Percentiles rank a stretch among this genome's conserved stretches.
Evolutionary conservation across 306 rosid genomes (phyloP).

Genomic region (Quercus aquifolioides): DNA sequence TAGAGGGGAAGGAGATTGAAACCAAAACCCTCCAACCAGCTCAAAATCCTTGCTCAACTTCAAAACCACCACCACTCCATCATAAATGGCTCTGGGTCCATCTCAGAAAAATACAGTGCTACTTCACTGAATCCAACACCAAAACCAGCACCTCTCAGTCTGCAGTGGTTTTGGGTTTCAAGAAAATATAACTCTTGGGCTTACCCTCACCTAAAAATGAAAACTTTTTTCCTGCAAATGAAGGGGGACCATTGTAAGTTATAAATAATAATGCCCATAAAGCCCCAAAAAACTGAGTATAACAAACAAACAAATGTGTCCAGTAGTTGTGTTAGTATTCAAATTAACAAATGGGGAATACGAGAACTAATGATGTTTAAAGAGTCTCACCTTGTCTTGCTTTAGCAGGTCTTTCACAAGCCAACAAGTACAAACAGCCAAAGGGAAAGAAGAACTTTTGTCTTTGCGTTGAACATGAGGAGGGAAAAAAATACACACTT

Average conservation of each 20-base stretch:
- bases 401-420: constrained; percentile 28
- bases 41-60: constrained; percentile 26
- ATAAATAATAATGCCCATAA: background rate
- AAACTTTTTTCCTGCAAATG: constrained; percentile 13
- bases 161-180: background rate
- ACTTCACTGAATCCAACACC: constrained; percentile 22
- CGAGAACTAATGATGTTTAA: constrained; percentile 16
- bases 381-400: constrained; percentile 42
- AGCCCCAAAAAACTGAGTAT: background rate
- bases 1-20: constrained; percentile 1
- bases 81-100: constrained; percentile 30
- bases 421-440: constrained; percentile 35
- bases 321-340: constrained; percentile 8
- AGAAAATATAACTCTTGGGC: background rate
- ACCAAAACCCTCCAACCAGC: constrained; percentile 29
- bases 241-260: background rate
- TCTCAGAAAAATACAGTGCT: constrained; percentile 24
- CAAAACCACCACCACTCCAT: constrained; percentile 28
- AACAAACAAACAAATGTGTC: background rate
- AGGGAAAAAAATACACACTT: background rate
- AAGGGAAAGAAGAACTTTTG: constrained; percentile 39
- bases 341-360: constrained; percentile 14
- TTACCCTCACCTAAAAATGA: constrained; percentile 1
- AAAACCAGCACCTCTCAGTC: background rate
- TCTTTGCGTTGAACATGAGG: constrained; percentile 32